Evolutionary conservation across 169 alveolate genomes (phyloP), one percentile per base, ranked within the genome.

Genomic region (Cystoisospora suis): DNA sequence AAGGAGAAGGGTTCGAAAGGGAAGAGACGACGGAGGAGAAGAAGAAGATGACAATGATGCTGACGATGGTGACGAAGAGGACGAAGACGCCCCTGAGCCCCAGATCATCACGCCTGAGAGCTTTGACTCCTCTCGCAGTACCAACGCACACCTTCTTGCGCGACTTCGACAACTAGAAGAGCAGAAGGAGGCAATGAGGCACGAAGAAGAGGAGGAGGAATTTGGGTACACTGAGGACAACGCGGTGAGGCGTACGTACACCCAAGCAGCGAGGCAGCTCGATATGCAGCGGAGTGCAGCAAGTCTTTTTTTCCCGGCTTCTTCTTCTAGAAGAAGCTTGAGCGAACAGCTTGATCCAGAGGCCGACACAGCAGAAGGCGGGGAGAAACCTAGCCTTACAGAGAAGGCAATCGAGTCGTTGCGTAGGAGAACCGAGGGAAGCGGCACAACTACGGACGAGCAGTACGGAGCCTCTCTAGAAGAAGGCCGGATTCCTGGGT

Each of bases 171-270:
- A n/a, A n/a, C 9, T n/a, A 12, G 9, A 65, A 44, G 15, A 65
- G 42, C 27, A n/a, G 34, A n/a, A 65, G 2, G n/a, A 65, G 15
- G 44, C 9, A 20, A 23, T 7, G 9, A 44, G n/a, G 5, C 75
- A 3, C 6, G 32, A 59, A 59, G 34, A 59, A 59, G 75, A 15
- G 32, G 75, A 59, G 61, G 20, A 4, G 20, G 32, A 59, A 17
- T 27, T 36, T 29, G 75, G 32, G 75, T 44, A 36, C 45, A n/a
- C 42, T 1, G 77, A 65, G 61, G 61, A 9, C n/a, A 44, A 20
- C n/a, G 77, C 34, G n/a, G 77, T 32, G 77, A 12, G 77, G 12
- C 44, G 77, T 65, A 65, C 77, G 7, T 65, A 65, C 77, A 65
- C 77, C 5, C 77, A 65, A n/a, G n/a, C 40, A n/a, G 42, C n/a